Base-by-base conservation (phyloP, 192 early-diverging fungal species). In the Nowakowskiella sp. region DNA sequence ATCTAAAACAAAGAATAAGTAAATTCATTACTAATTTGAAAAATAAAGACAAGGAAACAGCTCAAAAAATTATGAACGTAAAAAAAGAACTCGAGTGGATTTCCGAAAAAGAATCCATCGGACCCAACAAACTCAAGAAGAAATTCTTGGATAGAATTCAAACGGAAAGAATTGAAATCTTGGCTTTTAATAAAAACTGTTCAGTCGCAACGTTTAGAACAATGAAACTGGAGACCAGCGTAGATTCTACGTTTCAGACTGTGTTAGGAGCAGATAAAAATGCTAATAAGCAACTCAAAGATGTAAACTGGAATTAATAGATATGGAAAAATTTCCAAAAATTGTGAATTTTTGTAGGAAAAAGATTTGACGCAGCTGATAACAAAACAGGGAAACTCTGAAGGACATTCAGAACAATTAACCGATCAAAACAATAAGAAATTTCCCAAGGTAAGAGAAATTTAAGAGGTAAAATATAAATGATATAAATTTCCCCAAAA, bases 51-150 rank as follows among this genome's bases (percentile, higher is more conserved):
- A 34, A 42, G 6, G 62, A 66, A 31, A 74, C 73, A 1, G 51
- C 62, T 25, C 43, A 70, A 33, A 76, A 72, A 33, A 64, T 76
- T 33, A 34, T 36, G 4, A 66, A 47, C 22, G 58, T 79, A 9
- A 44, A 53, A 3, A 78, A 76, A 51, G 79, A 83, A 47, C 54
- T 81, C 44, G 66, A 68, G 42, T 83, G 80, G 80, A 66, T 62
- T 13, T 66, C 73, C 1, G 78, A 79, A 53, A 73, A 70, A 32
- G 78, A 79, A 24, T 58, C 64, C 0, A 67, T 83, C 22, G 70
- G 67, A 0, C 71, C 75, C 9, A 57, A 56, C 31, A 83, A 83
- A 58, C 59, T 83, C 27, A 66, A 69, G n/a, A 65, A 55, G 51
- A 69, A 67, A 43, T 83, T 77, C 44, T 52, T 82, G 4, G 80